Conservation (phyloP, 495 filamentous ascomycete species). For the Aspergillus indologenus region DNA sequence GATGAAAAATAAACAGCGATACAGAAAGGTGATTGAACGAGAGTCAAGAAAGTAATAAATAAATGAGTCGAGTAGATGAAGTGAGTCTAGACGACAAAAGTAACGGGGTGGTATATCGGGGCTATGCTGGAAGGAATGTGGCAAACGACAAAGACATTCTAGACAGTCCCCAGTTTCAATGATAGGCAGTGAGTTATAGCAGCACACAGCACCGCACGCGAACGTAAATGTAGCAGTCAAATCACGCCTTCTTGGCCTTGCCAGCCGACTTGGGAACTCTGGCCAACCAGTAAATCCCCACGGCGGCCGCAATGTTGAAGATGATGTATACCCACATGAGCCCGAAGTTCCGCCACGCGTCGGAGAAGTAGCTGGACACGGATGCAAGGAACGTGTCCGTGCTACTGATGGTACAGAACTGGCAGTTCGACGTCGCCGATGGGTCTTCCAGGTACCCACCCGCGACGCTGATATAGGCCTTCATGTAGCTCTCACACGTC, state of each 20-base stretch:
- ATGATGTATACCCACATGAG: constrained; percentile 55
- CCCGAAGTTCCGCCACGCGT: constrained; percentile 52
- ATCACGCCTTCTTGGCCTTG: not conserved
- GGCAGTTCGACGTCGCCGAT: constrained; percentile 26
- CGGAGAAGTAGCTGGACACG: constrained; percentile 28
- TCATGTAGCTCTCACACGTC: constrained; percentile 32
- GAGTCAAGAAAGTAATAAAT: not conserved
- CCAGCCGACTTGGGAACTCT: constrained; percentile 56
- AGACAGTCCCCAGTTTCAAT: not conserved
- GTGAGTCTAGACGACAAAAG: no score
- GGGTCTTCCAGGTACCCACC: constrained; percentile 35
- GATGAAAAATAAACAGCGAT: not conserved
- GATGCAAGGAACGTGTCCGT: constrained; percentile 38
- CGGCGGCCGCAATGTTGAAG: constrained; percentile 62
- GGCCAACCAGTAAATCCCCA: constrained; percentile 67
- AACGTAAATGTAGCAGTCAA: not conserved
- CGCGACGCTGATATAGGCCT: constrained; percentile 12
- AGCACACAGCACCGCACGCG: not conserved
- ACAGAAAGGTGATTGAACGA: not conserved
- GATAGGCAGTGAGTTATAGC: not conserved
- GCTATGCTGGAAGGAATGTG: not conserved
- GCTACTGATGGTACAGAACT: constrained; percentile 34
- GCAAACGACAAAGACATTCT: not conserved
- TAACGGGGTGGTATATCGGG: no score
- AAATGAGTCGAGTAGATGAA: no score